Base-by-base conservation (phyloP, 345 rosid genomes). In the Tarenaya hassleriana region DNA sequence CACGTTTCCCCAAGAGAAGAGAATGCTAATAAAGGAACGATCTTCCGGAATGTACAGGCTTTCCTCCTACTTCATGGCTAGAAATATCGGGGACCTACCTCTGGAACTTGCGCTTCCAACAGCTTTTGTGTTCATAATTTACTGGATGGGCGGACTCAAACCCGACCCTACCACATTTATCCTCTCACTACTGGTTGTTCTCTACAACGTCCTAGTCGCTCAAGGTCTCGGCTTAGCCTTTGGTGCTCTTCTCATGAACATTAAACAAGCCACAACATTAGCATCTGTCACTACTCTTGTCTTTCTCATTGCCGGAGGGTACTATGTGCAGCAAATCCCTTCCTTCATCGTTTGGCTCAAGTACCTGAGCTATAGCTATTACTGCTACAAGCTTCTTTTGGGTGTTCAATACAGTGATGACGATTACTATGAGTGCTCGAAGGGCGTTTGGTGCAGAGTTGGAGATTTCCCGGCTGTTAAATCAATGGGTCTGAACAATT, bases 71-170 rank as follows among this genome's bases (percentile, higher is more conserved):
- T 92, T 92, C 73, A 74, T 92, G 10, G 96, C 98, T 21, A 79
- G 94, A 66, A 92, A 88, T 37, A 54, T 83, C 1, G 86, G 98
- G 3, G 98, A 92, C 74, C 72, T 92, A 39, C 96, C 98, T 8
- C 66, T 88, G 16, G 98, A 92, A 64, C 96, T 92, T 8, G 96
- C 88, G 10, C 98, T 92, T 45, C 98, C 98, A 14, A 88, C 95
- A 1, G 90, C 95, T 20, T 92, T 92, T 54, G 95, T 83, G 32
- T 61, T 85, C 82, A 92, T 92, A 71, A 85, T 92, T 43, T 92
- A 92, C 71, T 92, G 98, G 98, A 92, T 92, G 98, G 95, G 96
- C 4, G 98, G 98, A 1, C 96, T 92, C 17, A 92, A 83, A 60
- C 78, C 94, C 8, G 88, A 92, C 61, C 83, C 95, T 1, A 35